These are phyloP conservation scores for Trypanosoma conorhini DNA, from an alignment of 208 protist genomes.

Conservation along the genomic window DNA sequence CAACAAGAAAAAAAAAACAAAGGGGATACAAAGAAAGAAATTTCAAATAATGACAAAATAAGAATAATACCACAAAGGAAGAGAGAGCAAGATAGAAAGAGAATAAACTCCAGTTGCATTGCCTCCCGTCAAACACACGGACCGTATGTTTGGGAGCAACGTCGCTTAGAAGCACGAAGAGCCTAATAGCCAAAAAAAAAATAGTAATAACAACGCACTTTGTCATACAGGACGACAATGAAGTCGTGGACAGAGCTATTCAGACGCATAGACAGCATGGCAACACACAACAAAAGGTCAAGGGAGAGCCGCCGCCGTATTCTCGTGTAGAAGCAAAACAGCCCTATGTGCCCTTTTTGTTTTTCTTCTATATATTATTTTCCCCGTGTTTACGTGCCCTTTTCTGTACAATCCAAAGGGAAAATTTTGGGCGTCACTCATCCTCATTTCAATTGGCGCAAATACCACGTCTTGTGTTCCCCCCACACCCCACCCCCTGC, in stretches of 20 bases:
- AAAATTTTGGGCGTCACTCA: too few species aligned
- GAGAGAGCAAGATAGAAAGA: constrained; percentile 7
- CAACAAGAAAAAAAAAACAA: constrained; percentile 11
- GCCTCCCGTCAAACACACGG: too few species aligned
- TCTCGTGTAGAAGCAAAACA: neutral
- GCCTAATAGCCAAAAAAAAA: neutral
- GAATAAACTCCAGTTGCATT: neutral
- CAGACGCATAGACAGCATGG: neutral
- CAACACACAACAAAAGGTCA: constrained; percentile 2
- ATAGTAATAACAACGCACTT: too few species aligned
- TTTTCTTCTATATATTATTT: too few species aligned
- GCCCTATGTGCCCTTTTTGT: neutral
- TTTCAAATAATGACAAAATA: constrained; percentile 20
- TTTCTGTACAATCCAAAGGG: too few species aligned
- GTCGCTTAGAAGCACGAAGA: too few species aligned
- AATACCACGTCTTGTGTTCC: too few species aligned
- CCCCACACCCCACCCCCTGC: too few species aligned
- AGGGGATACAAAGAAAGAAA: constrained; percentile 22
- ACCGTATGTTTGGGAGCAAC: too few species aligned
- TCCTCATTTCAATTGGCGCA: too few species aligned
- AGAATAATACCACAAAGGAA: constrained; percentile 8
- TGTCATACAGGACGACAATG: neutral
- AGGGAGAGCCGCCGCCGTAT: neutral
- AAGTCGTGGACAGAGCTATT: neutral
- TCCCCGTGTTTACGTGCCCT: too few species aligned